These are phyloP conservation scores for Cyberlindnera bimundalis DNA, from an alignment of 805 yeast species.

Conservation along the genomic window DNA sequence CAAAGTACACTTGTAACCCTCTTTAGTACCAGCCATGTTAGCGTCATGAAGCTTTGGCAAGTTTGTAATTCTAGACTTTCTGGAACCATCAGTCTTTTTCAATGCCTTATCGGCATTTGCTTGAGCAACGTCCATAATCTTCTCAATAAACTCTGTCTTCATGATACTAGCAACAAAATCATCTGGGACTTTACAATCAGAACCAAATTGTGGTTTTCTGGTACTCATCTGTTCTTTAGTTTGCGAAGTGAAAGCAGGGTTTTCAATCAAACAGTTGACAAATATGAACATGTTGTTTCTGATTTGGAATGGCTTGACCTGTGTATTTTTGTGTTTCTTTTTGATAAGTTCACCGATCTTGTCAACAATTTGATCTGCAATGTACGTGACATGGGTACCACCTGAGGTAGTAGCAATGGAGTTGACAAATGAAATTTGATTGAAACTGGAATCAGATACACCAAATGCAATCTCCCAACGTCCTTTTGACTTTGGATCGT, in stretches of 20 bases:
- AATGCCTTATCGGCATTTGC: conserved; percentile 85
- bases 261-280: conserved; percentile 87
- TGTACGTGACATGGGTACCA: conserved; percentile 89
- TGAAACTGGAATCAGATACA: conserved; percentile 83
- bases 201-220: conserved; percentile 83
- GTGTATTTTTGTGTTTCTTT: conserved; percentile 61
- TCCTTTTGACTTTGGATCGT: conserved; percentile 41
- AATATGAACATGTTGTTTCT: conserved; percentile 87
- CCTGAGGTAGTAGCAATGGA: conserved; percentile 97
- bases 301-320: conserved; percentile 84
- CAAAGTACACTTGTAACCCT: conserved; percentile 87
- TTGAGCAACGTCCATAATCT: conserved; percentile 77
- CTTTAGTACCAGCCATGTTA: conserved; percentile 90
- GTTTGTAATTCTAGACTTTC: conserved; percentile 81
- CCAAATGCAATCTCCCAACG: conserved; percentile 98
- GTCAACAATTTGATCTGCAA: conserved; percentile 78
- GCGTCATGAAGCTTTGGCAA: conserved; percentile 93
- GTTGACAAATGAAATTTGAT: conserved; percentile 94
- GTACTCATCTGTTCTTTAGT: conserved; percentile 96
- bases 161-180: conserved; percentile 68
- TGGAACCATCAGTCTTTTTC: conserved; percentile 84
- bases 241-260: conserved; percentile 96
- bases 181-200: conserved; percentile 73
- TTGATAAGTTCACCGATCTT: conserved; percentile 72
- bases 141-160: conserved; percentile 67